Evolutionary conservation across 1,284 basidiomycete genomes (phyloP).

Genomic region (Schizophyllum amplum): DNA sequence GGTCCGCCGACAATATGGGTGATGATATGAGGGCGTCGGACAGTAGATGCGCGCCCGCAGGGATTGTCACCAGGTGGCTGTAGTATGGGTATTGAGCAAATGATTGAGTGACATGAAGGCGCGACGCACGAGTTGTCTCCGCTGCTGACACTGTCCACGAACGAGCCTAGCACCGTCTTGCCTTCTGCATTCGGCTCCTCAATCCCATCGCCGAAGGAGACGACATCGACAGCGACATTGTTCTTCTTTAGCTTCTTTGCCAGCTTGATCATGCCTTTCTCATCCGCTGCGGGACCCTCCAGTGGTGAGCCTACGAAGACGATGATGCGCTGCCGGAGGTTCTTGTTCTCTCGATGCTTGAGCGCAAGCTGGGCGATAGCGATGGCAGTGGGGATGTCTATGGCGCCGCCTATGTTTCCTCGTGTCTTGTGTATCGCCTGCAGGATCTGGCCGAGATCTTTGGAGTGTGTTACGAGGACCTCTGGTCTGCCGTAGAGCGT

Average conservation of each 20-base stretch:
- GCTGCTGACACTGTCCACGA: slow-evolving; percentile 73
- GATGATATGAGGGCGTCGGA: slow-evolving; percentile 82
- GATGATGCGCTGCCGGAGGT: slow-evolving; percentile 90
- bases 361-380: slow-evolving; percentile 93
- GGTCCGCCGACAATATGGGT: slow-evolving; percentile 77
- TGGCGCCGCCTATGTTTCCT: slow-evolving; percentile 67
- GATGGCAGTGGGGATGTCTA: slow-evolving; percentile 85
- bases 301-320: slow-evolving; percentile 90
- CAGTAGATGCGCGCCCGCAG: slow-evolving; percentile 72
- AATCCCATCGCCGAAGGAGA: slow-evolving; percentile 73
- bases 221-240: slow-evolving; percentile 92
- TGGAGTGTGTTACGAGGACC: slow-evolving; percentile 92
- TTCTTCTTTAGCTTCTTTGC: slow-evolving; percentile 99
- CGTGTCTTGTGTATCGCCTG: slow-evolving; percentile 68
- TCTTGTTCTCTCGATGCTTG: slow-evolving; percentile 98
- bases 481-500: slow-evolving; percentile 57
- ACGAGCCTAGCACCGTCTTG: slow-evolving; percentile 57
- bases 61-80: slow-evolving; percentile 81
- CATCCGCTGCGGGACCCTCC: slow-evolving; percentile 55
- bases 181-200: slow-evolving; percentile 53
- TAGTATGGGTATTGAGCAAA: slow-evolving; percentile 1
- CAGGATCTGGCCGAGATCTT: slow-evolving; percentile 90
- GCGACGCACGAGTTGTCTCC: slow-evolving; percentile 72
- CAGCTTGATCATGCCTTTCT: slow-evolving; percentile 75
- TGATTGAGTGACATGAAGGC: not conserved